A percentile compares a stretch with the other conserved stretches of the same genome.
phyloP scores from a whole-genome alignment of 176 grass and related monocot genomes.

The Bothriochloa decipiens region DNA sequence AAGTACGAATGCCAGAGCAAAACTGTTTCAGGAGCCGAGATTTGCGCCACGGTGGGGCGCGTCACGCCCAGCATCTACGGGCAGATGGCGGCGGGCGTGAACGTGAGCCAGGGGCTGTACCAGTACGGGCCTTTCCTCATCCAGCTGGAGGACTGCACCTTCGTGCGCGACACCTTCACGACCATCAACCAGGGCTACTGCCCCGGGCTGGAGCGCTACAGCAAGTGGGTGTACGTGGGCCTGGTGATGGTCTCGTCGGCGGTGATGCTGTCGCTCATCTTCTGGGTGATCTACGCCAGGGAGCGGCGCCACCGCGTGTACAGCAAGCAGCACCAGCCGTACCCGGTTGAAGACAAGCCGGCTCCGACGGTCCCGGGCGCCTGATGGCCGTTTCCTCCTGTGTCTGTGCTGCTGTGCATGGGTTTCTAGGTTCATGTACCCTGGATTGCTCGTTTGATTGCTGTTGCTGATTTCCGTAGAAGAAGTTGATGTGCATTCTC shows the following conservation, averaged over 20 bases:
- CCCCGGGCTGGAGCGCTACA: constrained; percentile 72
- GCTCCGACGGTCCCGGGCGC: background rate
- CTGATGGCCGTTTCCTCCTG: background rate
- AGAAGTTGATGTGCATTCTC: constrained; percentile 4
- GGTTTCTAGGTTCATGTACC: background rate
- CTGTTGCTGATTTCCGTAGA: constrained; percentile 28
- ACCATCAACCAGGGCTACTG: constrained; percentile 65
- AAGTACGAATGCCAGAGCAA: constrained; percentile 57
- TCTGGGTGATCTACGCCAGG: constrained; percentile 85
- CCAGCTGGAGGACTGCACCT: constrained; percentile 83
- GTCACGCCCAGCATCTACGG: constrained; percentile 66
- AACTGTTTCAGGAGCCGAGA: constrained; percentile 52
- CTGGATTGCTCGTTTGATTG: constrained; percentile 19
- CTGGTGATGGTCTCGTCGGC: constrained; percentile 69
- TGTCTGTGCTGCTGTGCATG: background rate
- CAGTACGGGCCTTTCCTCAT: constrained; percentile 78
- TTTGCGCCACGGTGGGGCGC: constrained; percentile 59
- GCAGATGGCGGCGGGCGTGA: constrained; percentile 68
- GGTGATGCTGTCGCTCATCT: constrained; percentile 79
- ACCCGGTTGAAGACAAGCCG: constrained; percentile 33
- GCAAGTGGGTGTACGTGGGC: constrained; percentile 81
- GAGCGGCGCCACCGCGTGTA: constrained; percentile 80
- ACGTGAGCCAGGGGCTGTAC: constrained; percentile 68
- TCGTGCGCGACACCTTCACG: constrained; percentile 81
- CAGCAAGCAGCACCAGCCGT: constrained; percentile 56